These are phyloP conservation scores for Cladophialophora exuberans DNA, from an alignment of 2,329 filamentous ascomycete genomes.

Conservation along the genomic window DNA sequence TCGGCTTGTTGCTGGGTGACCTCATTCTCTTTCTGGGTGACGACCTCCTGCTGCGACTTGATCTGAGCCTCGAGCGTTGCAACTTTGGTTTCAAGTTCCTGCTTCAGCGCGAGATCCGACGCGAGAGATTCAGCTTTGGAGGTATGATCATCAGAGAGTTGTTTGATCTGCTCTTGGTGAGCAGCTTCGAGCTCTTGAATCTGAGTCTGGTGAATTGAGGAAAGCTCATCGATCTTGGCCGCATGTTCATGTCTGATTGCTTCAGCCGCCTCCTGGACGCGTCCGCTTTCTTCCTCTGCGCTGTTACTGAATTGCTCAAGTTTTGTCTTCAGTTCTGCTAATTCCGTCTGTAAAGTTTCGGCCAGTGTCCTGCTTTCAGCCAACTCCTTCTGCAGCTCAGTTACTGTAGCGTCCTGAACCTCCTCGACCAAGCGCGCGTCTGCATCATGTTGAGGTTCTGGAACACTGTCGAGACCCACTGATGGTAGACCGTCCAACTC, in stretches of 20 bases:
- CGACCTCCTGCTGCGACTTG: slow-evolving; percentile 16
- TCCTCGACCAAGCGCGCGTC: not conserved
- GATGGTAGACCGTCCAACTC: slow-evolving; percentile 28
- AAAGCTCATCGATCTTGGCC: slow-evolving; percentile 24
- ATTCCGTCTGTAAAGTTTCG: slow-evolving; percentile 34
- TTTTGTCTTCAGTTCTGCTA: slow-evolving; percentile 41
- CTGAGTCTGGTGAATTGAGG: slow-evolving; percentile 24
- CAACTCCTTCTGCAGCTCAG: slow-evolving; percentile 16
- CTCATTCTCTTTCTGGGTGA: slow-evolving; percentile 25
- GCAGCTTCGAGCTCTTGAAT: slow-evolving; percentile 19
- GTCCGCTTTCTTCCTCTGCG: slow-evolving; percentile 43
- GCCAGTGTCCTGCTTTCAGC: slow-evolving; percentile 24
- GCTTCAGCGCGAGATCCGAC: slow-evolving; percentile 16
- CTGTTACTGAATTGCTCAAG: slow-evolving; percentile 43
- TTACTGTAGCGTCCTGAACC: not conserved
- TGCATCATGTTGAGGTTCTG: slow-evolving; percentile 3
- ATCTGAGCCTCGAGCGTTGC: slow-evolving; percentile 19
- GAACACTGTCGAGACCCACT: slow-evolving; percentile 10
- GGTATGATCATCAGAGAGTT: slow-evolving; percentile 38
- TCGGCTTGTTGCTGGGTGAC: slow-evolving; percentile 24
- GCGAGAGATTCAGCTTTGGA: slow-evolving; percentile 12
- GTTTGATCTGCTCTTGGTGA: slow-evolving; percentile 39
- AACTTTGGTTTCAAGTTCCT: slow-evolving; percentile 27
- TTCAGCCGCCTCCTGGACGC: slow-evolving; percentile 41
- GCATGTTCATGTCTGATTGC: slow-evolving; percentile 35